Base-by-base conservation (phyloP, 2,329 filamentous ascomycete species). In the Pseudogymnoascus sp. region DNA sequence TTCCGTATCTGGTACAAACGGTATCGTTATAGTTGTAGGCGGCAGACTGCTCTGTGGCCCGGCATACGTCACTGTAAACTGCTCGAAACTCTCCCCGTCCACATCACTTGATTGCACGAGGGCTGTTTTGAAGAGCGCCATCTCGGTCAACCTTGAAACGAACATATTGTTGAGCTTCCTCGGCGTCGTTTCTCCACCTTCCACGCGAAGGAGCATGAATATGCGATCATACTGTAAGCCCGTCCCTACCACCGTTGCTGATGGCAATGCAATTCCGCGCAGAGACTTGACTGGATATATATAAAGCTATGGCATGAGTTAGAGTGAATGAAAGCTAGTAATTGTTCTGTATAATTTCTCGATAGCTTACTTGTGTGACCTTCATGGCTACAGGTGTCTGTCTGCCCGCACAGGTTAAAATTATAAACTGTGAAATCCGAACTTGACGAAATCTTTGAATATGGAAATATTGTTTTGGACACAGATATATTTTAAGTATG, bases 211-310 rank as follows among this genome's bases (percentile, higher is more conserved):
- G 3, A 91, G 80, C 83, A 91, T 89, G 75, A 90, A 91, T 35
- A 79, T 79, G 9, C 89, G 83, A 76, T 92, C 89, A 71, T 88
- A 77, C 42, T 78, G 76, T 68, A 90, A 78, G 13, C 88, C 88
- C 66, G 85, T 81, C n/a, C 79, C 78, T 4, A 82, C 83, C 57
- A 90, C 74, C n/a, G 75, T 74, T 2, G 86, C 80, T 0, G 76
- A 74, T 4, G 77, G 65, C 33, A 91, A 76, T 17, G 79, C 74
- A 62, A 87, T 82, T 61, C 83, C 83, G 36, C 85, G 83, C n/a
- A 91, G 80, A 7, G 82, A 87, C 72, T 91, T 91, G 76, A 91
- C 86, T 44, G 89, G 88, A 73, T 91, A 90, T 59, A 88, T 80
- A 74, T 87, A 89, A 36, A 91, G 79, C 83, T 87, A 67, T 36